phyloP scores from a whole-genome alignment of 768 basidiomycete species.

The Suillus occidentalis region DNA sequence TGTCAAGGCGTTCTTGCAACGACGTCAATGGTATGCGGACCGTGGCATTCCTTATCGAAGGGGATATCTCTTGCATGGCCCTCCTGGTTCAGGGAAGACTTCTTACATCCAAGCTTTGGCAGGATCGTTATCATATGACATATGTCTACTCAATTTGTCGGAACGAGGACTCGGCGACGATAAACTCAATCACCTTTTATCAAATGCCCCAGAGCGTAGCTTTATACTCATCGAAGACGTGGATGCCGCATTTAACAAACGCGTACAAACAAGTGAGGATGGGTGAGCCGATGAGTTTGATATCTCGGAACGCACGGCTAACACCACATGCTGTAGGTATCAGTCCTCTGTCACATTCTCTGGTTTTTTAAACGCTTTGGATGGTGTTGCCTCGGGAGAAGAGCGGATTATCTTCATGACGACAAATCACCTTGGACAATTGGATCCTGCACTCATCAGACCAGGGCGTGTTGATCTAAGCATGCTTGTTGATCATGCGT shows the following conservation, averaged over 20 bases:
- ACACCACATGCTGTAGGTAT: constrained; percentile 50
- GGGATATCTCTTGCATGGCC: constrained; percentile 93
- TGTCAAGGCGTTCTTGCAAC: constrained; percentile 74
- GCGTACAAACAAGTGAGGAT: constrained; percentile 87
- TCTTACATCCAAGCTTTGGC: constrained; percentile 98
- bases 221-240: constrained; percentile 97
- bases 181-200: constrained; percentile 89
- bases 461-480: constrained; percentile 93
- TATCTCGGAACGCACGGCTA: not conserved
- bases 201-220: constrained; percentile 90
- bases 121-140: constrained; percentile 89
- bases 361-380: constrained; percentile 93
- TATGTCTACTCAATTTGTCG: constrained; percentile 92
- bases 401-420: constrained; percentile 99
- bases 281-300: constrained; percentile 56
- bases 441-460: constrained; percentile 93
- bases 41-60: constrained; percentile 98
- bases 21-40: constrained; percentile 94
- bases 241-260: constrained; percentile 94
- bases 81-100: constrained; percentile 97
- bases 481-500: constrained; percentile 84
- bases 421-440: constrained; percentile 88
- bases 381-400: constrained; percentile 96
- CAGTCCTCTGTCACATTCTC: constrained; percentile 97
- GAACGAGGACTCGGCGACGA: constrained; percentile 96